Evolutionary conservation across 2,329 filamentous ascomycete species (phyloP).

Genomic region (Verticillium klebahnii): DNA sequence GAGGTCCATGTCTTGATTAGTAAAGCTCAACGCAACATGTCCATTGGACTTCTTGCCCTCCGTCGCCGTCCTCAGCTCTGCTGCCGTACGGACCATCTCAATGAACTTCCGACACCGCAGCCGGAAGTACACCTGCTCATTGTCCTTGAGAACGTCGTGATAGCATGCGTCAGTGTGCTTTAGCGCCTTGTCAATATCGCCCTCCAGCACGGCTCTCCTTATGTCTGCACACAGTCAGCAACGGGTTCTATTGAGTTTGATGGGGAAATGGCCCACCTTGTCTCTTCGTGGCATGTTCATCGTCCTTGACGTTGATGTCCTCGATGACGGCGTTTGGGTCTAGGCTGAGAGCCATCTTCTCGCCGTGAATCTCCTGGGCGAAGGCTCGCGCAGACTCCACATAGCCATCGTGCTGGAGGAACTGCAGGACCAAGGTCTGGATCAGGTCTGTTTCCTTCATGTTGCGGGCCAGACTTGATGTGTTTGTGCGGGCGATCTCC

Average conservation of each 20-base stretch:
- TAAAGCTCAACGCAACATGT: conserved; percentile 38
- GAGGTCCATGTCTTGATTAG: conserved; percentile 50
- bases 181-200: conserved; percentile 88
- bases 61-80: conserved; percentile 54
- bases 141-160: conserved; percentile 71
- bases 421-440: conserved; percentile 79
- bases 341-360: conserved; percentile 65
- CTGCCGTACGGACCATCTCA: conserved; percentile 80
- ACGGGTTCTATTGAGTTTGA: neutral
- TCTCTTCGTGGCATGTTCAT: conserved; percentile 79
- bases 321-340: conserved; percentile 47
- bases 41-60: conserved; percentile 38
- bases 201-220: conserved; percentile 79
- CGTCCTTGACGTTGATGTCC: conserved; percentile 67
- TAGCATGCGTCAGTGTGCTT: conserved; percentile 76
- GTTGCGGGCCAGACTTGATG: conserved; percentile 56
- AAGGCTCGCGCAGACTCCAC: conserved; percentile 90
- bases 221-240: conserved; percentile 56
- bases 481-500: conserved; percentile 55
- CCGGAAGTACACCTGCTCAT: conserved; percentile 82
- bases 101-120: conserved; percentile 89
- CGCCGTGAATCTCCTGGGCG: conserved; percentile 70
- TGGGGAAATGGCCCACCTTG: conserved; percentile 60
- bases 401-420: conserved; percentile 91
- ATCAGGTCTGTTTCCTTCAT: conserved; percentile 73